phyloP scores from a whole-genome alignment of 2,329 filamentous ascomycete genomes.

The Hansfordia pulvinata region DNA sequence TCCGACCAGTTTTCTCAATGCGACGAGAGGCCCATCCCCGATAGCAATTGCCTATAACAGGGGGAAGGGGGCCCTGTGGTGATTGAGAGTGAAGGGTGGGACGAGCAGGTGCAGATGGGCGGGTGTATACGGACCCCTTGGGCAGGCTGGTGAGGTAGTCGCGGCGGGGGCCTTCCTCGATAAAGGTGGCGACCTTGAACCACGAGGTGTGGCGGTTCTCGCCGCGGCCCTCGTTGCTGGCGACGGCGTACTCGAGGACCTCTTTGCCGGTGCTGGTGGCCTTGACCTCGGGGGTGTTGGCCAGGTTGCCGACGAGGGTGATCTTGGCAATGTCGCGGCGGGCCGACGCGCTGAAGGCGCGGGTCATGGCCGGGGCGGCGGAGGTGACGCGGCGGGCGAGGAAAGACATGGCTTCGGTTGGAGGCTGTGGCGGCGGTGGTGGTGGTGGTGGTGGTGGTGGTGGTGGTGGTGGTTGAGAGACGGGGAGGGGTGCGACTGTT shows the following conservation, averaged over 20 bases:
- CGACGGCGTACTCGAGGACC: slow-evolving; percentile 65
- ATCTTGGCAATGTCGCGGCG: slow-evolving; percentile 60
- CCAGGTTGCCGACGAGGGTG: slow-evolving; percentile 77
- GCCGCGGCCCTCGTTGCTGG: slow-evolving; percentile 48
- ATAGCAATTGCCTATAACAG: background rate
- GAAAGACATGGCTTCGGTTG: slow-evolving; percentile 27
- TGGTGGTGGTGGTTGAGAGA: background rate
- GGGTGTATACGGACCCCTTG: slow-evolving; percentile 70
- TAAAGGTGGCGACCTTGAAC: slow-evolving; percentile 70
- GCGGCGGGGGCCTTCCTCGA: slow-evolving; percentile 49
- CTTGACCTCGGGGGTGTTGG: slow-evolving; percentile 61
- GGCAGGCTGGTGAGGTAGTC: slow-evolving; percentile 61
- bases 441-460: background rate
- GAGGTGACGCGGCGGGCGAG: slow-evolving; percentile 37
- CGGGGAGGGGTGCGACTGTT: background rate
- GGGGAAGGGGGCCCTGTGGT: background rate
- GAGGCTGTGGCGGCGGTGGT: background rate
- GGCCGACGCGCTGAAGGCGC: slow-evolving; percentile 65
- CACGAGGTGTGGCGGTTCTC: slow-evolving; percentile 71
- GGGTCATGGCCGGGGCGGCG: slow-evolving; percentile 31
- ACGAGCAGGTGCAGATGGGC: background rate
- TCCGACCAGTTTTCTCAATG: background rate
- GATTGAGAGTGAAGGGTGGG: background rate
- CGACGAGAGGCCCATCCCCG: slow-evolving; percentile 1
- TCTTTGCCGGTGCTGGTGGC: slow-evolving; percentile 59